Conservation (phyloP, 208 protist genomes). For the Crithidia thermophila region DNA sequence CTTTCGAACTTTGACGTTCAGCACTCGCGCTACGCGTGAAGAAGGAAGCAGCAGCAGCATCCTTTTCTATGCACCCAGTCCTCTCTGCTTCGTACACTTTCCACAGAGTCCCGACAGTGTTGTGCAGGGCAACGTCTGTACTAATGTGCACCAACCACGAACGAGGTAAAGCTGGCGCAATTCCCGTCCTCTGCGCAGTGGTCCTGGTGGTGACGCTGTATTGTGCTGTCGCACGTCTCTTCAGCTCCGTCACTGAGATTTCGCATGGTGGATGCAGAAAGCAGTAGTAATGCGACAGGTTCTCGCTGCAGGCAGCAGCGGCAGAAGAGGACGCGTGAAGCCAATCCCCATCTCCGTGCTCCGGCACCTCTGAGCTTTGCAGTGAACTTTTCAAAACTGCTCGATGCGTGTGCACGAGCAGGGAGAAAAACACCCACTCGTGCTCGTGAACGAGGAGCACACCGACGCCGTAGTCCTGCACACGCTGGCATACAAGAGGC, state of each 20-base stretch:
- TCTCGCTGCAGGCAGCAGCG: conserved; percentile 3
- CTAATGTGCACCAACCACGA: conserved; percentile 32
- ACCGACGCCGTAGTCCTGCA: conserved; percentile 22
- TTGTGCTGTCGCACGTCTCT: neutral
- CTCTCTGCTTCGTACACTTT: no score
- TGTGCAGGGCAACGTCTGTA: neutral
- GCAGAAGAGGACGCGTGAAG: no score
- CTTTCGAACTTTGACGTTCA: no score
- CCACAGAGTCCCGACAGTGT: conserved; percentile 3
- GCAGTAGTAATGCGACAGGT: conserved; percentile 21
- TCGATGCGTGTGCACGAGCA: conserved; percentile 34
- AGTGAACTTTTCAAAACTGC: no score
- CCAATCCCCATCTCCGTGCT: no score
- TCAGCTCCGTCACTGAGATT: conserved; percentile 17
- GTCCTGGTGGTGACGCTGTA: neutral
- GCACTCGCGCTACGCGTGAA: no score
- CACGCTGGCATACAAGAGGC: neutral
- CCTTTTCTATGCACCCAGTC: no score
- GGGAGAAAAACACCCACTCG: conserved; percentile 37
- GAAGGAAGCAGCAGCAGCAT: no score
- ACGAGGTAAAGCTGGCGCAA: neutral
- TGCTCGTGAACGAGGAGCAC: conserved; percentile 40
- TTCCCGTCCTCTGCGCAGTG: neutral
- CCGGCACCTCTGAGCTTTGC: no score
- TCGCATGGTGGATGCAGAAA: conserved; percentile 19